A percentile compares a stretch with the other conserved stretches of the same genome.
These are phyloP conservation scores for Scheffersomyces lignicola DNA, from an alignment of 1,139 yeast species.

Conservation along the genomic window DNA sequence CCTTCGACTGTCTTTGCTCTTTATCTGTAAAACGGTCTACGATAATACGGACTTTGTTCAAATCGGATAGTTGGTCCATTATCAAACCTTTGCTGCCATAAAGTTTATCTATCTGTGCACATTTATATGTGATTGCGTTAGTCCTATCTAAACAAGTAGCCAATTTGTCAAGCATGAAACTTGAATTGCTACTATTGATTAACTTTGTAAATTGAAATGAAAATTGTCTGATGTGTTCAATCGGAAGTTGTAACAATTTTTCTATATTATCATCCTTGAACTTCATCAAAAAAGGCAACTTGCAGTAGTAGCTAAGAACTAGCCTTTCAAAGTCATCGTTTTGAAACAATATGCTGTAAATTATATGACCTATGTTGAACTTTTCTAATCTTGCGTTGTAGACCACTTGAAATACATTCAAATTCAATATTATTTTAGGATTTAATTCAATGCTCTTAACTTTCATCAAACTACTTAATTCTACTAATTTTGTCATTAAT, in stretches of 20 bases:
- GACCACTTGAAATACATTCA: constrained; percentile 2
- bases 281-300: constrained; percentile 1
- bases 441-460: neutral
- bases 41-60: neutral
- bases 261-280: neutral
- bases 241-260: neutral
- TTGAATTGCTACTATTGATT: neutral
- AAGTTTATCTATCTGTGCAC: neutral
- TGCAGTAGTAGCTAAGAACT: neutral
- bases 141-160: neutral
- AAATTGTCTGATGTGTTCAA: neutral
- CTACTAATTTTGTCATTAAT: neutral
- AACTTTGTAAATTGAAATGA: neutral
- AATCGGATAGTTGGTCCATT: neutral
- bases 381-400: neutral
- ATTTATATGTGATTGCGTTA: neutral
- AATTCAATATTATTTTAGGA: too few relatives aligned
- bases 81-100: neutral
- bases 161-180: neutral
- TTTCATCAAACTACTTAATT: neutral
- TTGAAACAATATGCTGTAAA: neutral
- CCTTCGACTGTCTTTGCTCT: neutral
- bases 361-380: neutral
- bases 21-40: neutral
- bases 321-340: neutral